phyloP scores from a whole-genome alignment of 2,329 filamentous ascomycete genomes.

The Helminthosporium solani region DNA sequence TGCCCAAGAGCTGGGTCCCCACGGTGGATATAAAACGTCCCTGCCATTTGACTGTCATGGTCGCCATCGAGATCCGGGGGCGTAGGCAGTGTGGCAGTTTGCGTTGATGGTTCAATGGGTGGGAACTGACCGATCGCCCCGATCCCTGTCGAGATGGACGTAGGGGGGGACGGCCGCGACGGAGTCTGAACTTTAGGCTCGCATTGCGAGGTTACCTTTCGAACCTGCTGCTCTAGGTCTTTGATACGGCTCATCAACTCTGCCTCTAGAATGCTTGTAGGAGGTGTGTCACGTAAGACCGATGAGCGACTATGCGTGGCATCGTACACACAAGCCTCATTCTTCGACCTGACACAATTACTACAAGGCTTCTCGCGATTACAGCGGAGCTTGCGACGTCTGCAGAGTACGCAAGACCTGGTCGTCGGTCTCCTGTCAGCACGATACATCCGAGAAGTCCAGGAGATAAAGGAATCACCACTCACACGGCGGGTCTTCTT shows the following conservation, averaged over 20 bases:
- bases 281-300: too few relatives aligned
- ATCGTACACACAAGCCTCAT: conserved; percentile 56
- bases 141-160: conserved; percentile 13
- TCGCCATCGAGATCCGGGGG: too few relatives aligned
- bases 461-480: background rate
- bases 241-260: conserved; percentile 41
- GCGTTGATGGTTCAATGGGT: too few relatives aligned
- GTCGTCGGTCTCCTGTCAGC: conserved; percentile 10
- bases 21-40: conserved; percentile 48
- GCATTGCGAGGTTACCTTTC: background rate
- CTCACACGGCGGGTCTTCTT: conserved; percentile 49
- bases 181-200: conserved; percentile 16
- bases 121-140: too few relatives aligned
- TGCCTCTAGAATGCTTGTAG: background rate
- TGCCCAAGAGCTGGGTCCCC: conserved; percentile 39
- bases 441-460: background rate
- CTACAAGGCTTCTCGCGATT: conserved; percentile 60
- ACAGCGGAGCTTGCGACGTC: conserved; percentile 62
- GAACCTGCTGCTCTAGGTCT: conserved; percentile 49
- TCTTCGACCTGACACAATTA: conserved; percentile 60
- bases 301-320: too few relatives aligned
- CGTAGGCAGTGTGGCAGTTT: conserved; percentile 27
- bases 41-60: conserved; percentile 34
- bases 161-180: conserved; percentile 8
- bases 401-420: conserved; percentile 59